Base-by-base conservation (phyloP, 23 red algal genomes). In the Gracilariopsis chorda region DNA sequence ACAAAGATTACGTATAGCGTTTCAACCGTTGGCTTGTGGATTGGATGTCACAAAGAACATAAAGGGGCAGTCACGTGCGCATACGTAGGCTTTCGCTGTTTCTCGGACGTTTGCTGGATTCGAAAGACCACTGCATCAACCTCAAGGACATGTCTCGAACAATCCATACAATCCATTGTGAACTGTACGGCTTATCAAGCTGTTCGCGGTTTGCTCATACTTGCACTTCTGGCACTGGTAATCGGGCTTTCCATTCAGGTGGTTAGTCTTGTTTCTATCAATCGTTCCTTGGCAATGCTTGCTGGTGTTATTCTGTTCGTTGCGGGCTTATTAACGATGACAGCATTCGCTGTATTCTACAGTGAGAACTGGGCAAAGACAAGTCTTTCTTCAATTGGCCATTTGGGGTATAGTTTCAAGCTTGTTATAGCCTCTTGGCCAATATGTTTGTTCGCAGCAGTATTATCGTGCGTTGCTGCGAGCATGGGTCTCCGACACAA, bases 41-140 rank as follows among this genome's bases (percentile, higher is more conserved):
- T 94, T 52, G 82, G 91, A 36, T 94, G 91, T 46, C 80, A 86
- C 73, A 78, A 68, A 32, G 91, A 94, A 67, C 78, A 76, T 37
- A 86, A 62, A 41, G 68, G 68, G 16, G 78, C 80, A 16, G 42
- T 80, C 24, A 79, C 80, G 17, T 94, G 91, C 79, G 35, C 91
- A 9, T 94, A 87, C 44, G 87, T 94, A 69, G 81, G 91, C n/a
- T 61, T 68, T 25, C 65, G 80, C 40, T 94, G 91, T 68, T 77
- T 77, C 20, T 86, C 91, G 20, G 41, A 94, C 45, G 91, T 94
- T 6, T 94, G 91, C 51, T 94, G 91, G 91, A 86, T 94, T 34
- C 81, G 91, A 47, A 82, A 82, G 47, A 91, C 88, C 21, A 59
- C 72, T 42, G 62, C 53, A 4, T 78, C 80, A 5, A 74, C 80